phyloP scores from a whole-genome alignment of 495 filamentous ascomycete species.

The Bryoglossum gracile region DNA sequence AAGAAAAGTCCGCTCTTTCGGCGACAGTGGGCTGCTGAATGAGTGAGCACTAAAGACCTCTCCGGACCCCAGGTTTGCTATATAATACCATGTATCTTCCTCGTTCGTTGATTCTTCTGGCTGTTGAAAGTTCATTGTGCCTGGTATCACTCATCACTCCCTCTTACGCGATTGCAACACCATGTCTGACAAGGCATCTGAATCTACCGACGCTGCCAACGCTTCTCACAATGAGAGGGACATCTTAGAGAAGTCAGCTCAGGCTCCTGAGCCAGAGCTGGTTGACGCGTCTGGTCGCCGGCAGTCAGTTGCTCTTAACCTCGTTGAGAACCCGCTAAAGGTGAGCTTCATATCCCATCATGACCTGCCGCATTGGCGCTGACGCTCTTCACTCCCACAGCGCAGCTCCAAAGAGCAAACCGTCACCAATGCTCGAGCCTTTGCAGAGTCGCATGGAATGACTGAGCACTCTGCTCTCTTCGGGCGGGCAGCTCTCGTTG shows the following conservation, averaged over 20 bases:
- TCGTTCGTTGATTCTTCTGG: neutral
- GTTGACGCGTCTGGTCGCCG: neutral
- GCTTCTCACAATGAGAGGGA: neutral
- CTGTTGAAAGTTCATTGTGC: neutral
- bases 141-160: neutral
- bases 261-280: neutral
- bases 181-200: neutral
- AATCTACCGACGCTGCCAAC: neutral
- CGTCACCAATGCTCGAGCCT: conserved; percentile 20
- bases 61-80: neutral
- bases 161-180: neutral
- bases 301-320: neutral
- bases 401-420: conserved; percentile 3
- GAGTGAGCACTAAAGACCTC: neutral
- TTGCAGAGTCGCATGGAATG: conserved; percentile 44
- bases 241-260: neutral
- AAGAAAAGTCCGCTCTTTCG: neutral
- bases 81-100: neutral
- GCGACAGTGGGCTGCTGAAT: neutral
- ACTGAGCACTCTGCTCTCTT: conserved; percentile 41
- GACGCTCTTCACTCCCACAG: neutral
- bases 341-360: neutral
- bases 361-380: neutral
- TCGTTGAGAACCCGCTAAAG: conserved; percentile 1
- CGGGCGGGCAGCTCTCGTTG: conserved; percentile 54